Base-by-base conservation (phyloP, 2,329 filamentous ascomycete species). In the Phoma sp. region DNA sequence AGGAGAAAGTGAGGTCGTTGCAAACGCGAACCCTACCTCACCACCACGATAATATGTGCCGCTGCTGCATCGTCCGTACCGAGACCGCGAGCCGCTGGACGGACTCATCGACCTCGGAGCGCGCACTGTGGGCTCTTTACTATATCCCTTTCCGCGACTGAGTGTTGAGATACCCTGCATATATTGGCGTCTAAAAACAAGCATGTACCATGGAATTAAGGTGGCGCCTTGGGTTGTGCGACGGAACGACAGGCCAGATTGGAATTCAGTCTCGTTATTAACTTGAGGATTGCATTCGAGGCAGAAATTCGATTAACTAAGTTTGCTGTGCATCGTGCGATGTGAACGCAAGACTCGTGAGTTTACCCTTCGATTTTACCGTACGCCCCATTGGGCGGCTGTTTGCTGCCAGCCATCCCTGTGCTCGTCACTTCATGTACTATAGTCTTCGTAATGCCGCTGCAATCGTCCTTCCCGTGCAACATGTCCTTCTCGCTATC, bases 401-500 rank as follows among this genome's bases (percentile, higher is more conserved):
- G 33, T 0, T 43, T 32, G 25, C 25, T 46, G 6, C 23, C 14
- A n/a, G 37, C 48, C 5, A 55, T 52, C 8, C 53, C 41, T 22
- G 53, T 51, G 35, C 49, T 62, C 3, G 47, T 65, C 13, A 68
- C 55, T 46, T 66, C 58, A 52, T 65, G 61, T 40, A 63, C 55
- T 2, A 66, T 58, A 10, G 65, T 67, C 40, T 61, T 67, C 4
- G 43, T 58, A 8, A 68, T 66, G 7, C 52, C 51, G 23, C 54
- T 14, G 13, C 51, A 18, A n/a, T 64, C 55, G 7, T 7, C 18
- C 10, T 47, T 33, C 18, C 50, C 57, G 9, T 51, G 50, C n/a
- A 67, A 46, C 6, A 68, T 68, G 27, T 60, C 38, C 29, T 47
- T 51, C 40, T 68, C 61, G 39, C 64, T 67, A 30, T 65, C 62